Percentiles rank a stretch among this genome's conserved stretches.
Conservation (phyloP, 1,284 basidiomycete genomes). For the Rhodotorula sp. region DNA sequence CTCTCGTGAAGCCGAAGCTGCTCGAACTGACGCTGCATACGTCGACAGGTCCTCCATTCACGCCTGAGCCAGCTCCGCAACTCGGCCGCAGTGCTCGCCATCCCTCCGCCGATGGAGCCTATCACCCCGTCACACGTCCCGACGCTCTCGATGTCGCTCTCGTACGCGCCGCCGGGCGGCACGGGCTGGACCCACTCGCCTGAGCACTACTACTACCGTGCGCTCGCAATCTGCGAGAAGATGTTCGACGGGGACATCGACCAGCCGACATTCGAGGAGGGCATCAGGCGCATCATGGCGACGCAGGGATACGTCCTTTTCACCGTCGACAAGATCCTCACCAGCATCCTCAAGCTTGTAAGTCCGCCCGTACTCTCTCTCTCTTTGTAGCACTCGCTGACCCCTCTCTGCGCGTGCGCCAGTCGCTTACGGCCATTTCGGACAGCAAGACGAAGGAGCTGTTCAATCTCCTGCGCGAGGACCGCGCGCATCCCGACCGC, state of each 20-base stretch:
- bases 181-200: constrained; percentile 49
- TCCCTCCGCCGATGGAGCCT: constrained; percentile 49
- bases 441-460: constrained; percentile 42
- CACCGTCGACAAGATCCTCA: constrained; percentile 53
- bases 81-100: constrained; percentile 44
- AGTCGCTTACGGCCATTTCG: constrained; percentile 35
- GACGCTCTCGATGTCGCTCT: constrained; percentile 51
- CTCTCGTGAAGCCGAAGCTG: background rate
- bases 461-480: constrained; percentile 39
- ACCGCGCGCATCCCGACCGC: constrained; percentile 47
- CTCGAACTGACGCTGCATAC: background rate
- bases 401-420: background rate
- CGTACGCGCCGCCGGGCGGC: constrained; percentile 56
- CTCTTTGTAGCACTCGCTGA: background rate
- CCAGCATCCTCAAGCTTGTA: constrained; percentile 41
- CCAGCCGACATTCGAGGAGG: constrained; percentile 86
- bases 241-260: constrained; percentile 92
- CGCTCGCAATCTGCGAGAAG: constrained; percentile 89
- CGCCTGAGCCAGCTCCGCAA: constrained; percentile 69
- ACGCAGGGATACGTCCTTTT: constrained; percentile 70
- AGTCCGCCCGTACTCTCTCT: background rate
- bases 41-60: constrained; percentile 73
- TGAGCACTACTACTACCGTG: constrained; percentile 79
- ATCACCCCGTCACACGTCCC: constrained; percentile 50
- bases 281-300: constrained; percentile 94